Base-by-base conservation (phyloP, 805 yeast genomes). In the Spathaspora girioi region DNA sequence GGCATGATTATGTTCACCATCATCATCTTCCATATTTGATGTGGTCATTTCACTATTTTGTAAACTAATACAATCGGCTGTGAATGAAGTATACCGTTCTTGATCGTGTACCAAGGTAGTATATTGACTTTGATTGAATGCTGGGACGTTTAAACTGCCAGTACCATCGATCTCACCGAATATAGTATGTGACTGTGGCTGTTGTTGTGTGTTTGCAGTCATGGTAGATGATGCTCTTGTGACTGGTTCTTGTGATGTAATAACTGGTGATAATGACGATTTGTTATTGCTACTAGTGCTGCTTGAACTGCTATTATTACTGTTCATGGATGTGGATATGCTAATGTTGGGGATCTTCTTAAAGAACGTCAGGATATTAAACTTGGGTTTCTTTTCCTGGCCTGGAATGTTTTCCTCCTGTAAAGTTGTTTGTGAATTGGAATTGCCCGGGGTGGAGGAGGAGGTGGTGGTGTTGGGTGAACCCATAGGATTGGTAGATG, bases 11-110 rank as follows among this genome's bases (percentile, higher is more conserved):
- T 15, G 26, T 19, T 42, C 44, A n/a, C n/a, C n/a, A 20, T 47
- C 44, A 20, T 44, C 48, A 11, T 46, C 45, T 29, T 35, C 27
- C 27, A 38, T 19, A n/a, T 38, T 42, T n/a, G 45, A 29, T 35
- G 29, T 51, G 8, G 75, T 70, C 75, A 71, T 69, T 48, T 70
- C 76, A 53, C 71, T 66, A 56, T 67, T 68, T 56, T 59, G 73
- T 44, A 71, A 61, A 18, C 73, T 67, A 26, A 71, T 64, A 48
- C 75, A 70, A 48, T 71, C 75, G 17, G 73, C 56, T 27, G 66
- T 65, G 62, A 66, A 69, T 5, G 69, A 60, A 20, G 63, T 59
- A 59, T 66, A 67, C 35, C 63, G 50, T 29, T 61, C 63, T 40
- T 56, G 53, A 46, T 53, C 53, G 44, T 41, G 45, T 4, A 38